phyloP scores from a whole-genome alignment of 495 filamentous ascomycete genomes.

The Penicillium taxi region DNA sequence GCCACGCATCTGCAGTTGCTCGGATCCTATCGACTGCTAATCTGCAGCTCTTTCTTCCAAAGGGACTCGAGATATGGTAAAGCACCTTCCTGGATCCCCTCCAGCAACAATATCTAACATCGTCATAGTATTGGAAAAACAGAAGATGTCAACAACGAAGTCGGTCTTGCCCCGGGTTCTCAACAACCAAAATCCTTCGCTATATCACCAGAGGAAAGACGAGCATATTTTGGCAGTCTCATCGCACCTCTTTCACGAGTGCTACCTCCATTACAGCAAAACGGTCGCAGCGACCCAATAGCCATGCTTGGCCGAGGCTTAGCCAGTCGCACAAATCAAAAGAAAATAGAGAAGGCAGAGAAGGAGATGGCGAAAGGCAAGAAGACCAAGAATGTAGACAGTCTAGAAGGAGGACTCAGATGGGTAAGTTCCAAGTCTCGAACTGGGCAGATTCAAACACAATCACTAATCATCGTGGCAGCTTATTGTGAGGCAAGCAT shows the following conservation, averaged over 20 bases:
- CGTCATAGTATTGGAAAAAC: conserved; percentile 1
- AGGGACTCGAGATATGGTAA: conserved; percentile 3
- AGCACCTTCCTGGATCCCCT: too few relatives aligned
- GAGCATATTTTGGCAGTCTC: neutral
- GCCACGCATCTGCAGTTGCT: conserved; percentile 1
- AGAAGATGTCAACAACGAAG: neutral
- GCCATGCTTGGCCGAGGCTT: conserved; percentile 1
- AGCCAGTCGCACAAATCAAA: conserved; percentile 1
- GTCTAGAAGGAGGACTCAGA: conserved; percentile 1
- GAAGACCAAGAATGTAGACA: neutral
- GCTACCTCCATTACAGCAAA: neutral
- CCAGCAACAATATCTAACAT: too few relatives aligned
- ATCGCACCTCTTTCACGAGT: conserved; percentile 2
- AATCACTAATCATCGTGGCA: neutral
- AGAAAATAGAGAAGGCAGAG: conserved; percentile 1
- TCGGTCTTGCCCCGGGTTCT: neutral
- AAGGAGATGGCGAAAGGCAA: conserved; percentile 1
- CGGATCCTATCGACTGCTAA: neutral
- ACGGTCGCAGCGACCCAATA: conserved; percentile 1
- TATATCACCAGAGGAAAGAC: neutral
- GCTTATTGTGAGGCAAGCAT: conserved; percentile 1
- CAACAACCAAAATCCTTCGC: neutral
- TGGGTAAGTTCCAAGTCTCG: conserved; percentile 5
- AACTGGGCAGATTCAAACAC: neutral
- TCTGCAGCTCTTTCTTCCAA: neutral